A percentile compares a stretch with the other conserved stretches of the same genome.
Conservation (phyloP, 164 flowering plant genomes). For the Aristolochia californica region DNA sequence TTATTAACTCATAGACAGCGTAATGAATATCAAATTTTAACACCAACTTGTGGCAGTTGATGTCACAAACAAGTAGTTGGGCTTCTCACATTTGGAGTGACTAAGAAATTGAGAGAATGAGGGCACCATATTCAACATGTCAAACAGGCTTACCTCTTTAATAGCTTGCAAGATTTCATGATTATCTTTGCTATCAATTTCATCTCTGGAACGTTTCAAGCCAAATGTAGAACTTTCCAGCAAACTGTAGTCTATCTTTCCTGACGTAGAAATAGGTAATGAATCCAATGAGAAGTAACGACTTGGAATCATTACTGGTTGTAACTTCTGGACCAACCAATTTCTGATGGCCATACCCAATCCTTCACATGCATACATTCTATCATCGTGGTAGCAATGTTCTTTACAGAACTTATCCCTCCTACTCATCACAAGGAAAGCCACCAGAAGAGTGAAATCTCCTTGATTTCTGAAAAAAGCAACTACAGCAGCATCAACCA, state of each 20-base stretch:
- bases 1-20: too few species aligned
- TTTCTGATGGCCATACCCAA: constrained; percentile 30
- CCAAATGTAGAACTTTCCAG: constrained; percentile 20
- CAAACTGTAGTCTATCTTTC: constrained; percentile 62
- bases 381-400: background rate
- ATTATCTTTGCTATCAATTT: constrained; percentile 11
- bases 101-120: too few species aligned
- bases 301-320: constrained; percentile 54
- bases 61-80: too few species aligned
- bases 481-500: constrained; percentile 69
- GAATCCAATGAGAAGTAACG: constrained; percentile 34
- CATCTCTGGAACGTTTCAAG: constrained; percentile 7
- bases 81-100: too few species aligned
- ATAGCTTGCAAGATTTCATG: constrained; percentile 34
- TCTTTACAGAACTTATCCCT: constrained; percentile 10
- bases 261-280: constrained; percentile 62
- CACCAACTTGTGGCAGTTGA: too few species aligned
- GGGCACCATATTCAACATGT: too few species aligned
- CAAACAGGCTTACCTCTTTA: constrained; percentile 35
- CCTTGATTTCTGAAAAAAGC: constrained; percentile 26
- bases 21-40: too few species aligned
- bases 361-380: constrained; percentile 7
- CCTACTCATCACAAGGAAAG: constrained; percentile 38
- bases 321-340: constrained; percentile 58
- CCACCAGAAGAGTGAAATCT: constrained; percentile 34